Conservation (phyloP, 768 basidiomycete genomes). For the Pleurotus citrinopileatus region DNA sequence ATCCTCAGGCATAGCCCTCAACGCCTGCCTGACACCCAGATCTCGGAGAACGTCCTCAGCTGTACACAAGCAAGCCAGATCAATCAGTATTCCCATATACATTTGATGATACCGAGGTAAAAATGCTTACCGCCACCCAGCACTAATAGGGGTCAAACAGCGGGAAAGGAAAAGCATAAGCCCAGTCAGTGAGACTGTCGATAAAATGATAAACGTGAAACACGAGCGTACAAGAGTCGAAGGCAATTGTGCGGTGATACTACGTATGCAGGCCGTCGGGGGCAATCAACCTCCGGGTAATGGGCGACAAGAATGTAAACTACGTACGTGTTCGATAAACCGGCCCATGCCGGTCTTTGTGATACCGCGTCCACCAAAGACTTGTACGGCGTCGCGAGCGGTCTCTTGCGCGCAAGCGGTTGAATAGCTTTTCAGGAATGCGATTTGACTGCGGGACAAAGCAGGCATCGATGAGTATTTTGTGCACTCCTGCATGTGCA, state of each 20-base stretch:
- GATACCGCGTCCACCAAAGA: slow-evolving; percentile 86
- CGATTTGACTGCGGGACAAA: slow-evolving; percentile 53
- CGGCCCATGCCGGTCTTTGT: slow-evolving; percentile 82
- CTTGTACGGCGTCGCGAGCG: slow-evolving; percentile 54
- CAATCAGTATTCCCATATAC: not conserved
- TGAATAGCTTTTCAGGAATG: slow-evolving; percentile 67
- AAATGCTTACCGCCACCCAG: slow-evolving; percentile 17
- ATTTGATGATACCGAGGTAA: not conserved
- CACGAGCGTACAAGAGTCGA: slow-evolving; percentile 49
- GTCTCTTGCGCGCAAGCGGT: slow-evolving; percentile 65
- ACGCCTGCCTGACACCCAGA: slow-evolving; percentile 58
- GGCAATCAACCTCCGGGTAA: not conserved
- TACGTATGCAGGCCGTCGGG: slow-evolving; percentile 16
- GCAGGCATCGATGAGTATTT: not conserved
- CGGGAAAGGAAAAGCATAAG: not conserved
- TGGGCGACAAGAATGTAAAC: not conserved
- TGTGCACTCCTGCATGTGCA: not conserved
- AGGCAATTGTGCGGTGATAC: slow-evolving; percentile 66
- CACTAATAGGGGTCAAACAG: slow-evolving; percentile 7
- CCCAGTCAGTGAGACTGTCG: not conserved
- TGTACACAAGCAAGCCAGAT: slow-evolving; percentile 12
- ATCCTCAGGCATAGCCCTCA: slow-evolving; percentile 66
- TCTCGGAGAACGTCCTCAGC: slow-evolving; percentile 69
- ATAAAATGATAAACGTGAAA: slow-evolving; percentile 48
- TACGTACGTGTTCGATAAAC: slow-evolving; percentile 66